Evolutionary conservation across 2,329 filamentous ascomycete genomes (phyloP).

Genomic region (Diaporthe sp.): DNA sequence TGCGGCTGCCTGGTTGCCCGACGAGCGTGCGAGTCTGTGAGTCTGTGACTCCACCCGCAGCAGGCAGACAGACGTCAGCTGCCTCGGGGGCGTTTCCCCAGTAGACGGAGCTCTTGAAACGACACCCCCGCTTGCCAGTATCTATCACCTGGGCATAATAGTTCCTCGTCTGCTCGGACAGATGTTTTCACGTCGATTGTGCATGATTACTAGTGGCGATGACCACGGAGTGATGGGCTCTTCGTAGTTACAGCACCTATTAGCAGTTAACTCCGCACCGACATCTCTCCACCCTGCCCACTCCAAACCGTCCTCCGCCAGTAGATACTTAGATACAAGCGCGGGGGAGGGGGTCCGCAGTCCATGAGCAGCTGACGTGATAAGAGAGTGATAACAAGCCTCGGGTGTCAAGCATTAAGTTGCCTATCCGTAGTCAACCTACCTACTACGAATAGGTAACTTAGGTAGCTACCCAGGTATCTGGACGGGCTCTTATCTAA

Average conservation of each 20-base stretch:
- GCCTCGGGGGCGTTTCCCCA: background rate
- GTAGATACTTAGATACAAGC: background rate
- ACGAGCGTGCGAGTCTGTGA: background rate
- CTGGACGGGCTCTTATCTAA: constrained; percentile 9
- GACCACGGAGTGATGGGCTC: background rate
- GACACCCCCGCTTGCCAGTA: background rate
- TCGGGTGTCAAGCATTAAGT: background rate
- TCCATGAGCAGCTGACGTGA: constrained; percentile 3
- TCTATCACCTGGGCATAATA: background rate
- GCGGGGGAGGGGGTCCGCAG: background rate
- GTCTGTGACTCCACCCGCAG: background rate
- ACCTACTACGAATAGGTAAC: background rate
- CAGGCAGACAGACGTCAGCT: background rate
- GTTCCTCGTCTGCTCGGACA: background rate
- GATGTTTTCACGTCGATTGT: too few relatives aligned
- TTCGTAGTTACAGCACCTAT: background rate
- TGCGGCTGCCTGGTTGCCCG: background rate
- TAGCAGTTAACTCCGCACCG: background rate
- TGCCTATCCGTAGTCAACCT: background rate
- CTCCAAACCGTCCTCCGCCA: background rate
- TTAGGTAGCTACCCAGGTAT: background rate
- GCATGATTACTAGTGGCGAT: background rate
- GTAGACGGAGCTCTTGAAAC: background rate
- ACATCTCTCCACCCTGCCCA: background rate
- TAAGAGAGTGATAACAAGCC: too few relatives aligned